Base-by-base conservation (phyloP, 305 asterid species). In the Lippia alba region DNA sequence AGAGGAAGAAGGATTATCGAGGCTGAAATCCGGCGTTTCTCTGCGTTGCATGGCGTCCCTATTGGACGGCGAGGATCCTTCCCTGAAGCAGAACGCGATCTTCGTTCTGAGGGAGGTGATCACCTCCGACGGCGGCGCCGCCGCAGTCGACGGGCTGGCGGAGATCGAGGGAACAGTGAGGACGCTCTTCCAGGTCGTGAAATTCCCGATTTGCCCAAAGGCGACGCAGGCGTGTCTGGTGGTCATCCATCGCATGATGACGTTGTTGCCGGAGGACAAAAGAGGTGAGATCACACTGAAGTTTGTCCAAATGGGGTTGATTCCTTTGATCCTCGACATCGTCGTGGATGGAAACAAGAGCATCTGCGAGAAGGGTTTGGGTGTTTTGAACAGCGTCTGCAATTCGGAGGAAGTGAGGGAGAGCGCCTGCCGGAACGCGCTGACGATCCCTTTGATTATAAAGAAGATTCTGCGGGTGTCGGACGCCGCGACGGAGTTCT, bases 391-490 rank as follows among this genome's bases (percentile, higher is more conserved):
- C 56, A 36, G 53, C 2, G n/a, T 85, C 1, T 83, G 90, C 79
- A 62, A 72, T 14, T 59, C 17, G 39, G 51, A 81, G 73, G 76
- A 75, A 71, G 97, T 96, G 65, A 85, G 80, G 61, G 79, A 78
- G 55, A 79, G 44, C 50, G 83, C 79, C 4, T 60, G 33, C 8
- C 64, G 56, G 0, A 89, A 87, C 50, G 94, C 91, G 6, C 67
- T 93, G 8, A 76, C 92, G 0, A 60, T 87, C 64, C 91, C 98
- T 3, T 53, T 93, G 30, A 55, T 93, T 9, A 89, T 85, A 11
- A 93, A 93, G 86, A 93, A 89, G 87, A 74, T 91, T 17, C 60
- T 86, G 56, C 84, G 89, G 4, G 85, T 93, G 44, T 87, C 96
- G 0, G 83, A 91, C 20, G 40, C 73, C 62, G 96, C 88, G 0